These are phyloP conservation scores for Bacterosira constricta DNA, from an alignment of 108 stramenopile species.

Conservation along the genomic window DNA sequence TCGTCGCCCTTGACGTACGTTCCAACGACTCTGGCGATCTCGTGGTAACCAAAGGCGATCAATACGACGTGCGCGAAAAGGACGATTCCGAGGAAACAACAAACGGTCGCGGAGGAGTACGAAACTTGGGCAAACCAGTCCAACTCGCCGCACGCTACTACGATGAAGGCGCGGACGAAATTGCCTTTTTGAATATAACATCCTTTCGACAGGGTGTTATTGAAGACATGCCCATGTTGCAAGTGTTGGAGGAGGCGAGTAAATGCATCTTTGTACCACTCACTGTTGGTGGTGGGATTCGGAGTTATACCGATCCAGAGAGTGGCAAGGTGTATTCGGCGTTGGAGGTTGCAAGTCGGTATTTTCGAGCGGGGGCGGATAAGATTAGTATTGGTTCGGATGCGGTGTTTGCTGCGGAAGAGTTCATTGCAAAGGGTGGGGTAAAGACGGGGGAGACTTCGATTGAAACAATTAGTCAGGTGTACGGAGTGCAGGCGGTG, in stretches of 20 bases:
- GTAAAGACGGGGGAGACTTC: slow-evolving; percentile 80
- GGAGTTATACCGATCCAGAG: slow-evolving; percentile 87
- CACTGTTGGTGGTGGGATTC: slow-evolving; percentile 98
- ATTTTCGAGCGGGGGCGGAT: slow-evolving; percentile 99
- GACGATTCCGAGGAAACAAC: slow-evolving; percentile 59
- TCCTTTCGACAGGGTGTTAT: slow-evolving; percentile 94
- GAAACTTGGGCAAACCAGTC: slow-evolving; percentile 98
- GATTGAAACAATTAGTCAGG: slow-evolving; percentile 89
- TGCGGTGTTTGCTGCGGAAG: slow-evolving; percentile 93
- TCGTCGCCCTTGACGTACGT: slow-evolving; percentile 96
- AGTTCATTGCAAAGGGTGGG: slow-evolving; percentile 56
- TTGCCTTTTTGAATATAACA: slow-evolving; percentile 98
- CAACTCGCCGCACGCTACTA: slow-evolving; percentile 90
- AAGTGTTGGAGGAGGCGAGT: slow-evolving; percentile 92
- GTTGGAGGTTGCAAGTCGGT: slow-evolving; percentile 94
- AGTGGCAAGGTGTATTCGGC: slow-evolving; percentile 84
- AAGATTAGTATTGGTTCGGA: slow-evolving; percentile 97
- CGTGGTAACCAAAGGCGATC: slow-evolving; percentile 99
- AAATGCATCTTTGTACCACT: slow-evolving; percentile 96
- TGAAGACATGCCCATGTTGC: slow-evolving; percentile 97
- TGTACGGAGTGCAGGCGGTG: slow-evolving; percentile 98
- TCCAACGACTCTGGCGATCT: slow-evolving; percentile 96
- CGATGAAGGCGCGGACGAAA: slow-evolving; percentile 96
- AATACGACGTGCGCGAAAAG: slow-evolving; percentile 97
- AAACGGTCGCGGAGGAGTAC: slow-evolving; percentile 86